A percentile compares a stretch with the other conserved stretches of the same genome.
These are phyloP conservation scores for Manihot esculenta DNA, from an alignment of 441 rosid species.

Conservation along the genomic window DNA sequence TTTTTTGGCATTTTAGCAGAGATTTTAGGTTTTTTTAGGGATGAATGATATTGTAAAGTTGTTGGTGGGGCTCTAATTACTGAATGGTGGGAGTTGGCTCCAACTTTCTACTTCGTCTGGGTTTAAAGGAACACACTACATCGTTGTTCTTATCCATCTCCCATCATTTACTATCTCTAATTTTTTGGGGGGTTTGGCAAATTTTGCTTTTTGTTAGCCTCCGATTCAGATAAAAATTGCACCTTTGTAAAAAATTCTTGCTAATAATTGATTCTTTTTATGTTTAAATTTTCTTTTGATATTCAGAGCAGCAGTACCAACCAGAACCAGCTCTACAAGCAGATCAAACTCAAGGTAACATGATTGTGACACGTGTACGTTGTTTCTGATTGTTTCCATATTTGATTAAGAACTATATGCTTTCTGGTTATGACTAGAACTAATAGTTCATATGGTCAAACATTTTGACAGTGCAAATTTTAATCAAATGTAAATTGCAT, in stretches of 20 bases:
- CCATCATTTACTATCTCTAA: not conserved
- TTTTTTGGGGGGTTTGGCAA: not conserved
- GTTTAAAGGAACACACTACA: not conserved
- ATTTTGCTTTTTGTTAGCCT: not conserved
- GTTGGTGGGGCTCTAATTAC: slow-evolving; percentile 1
- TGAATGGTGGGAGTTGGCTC: not conserved
- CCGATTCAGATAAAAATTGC: not conserved
- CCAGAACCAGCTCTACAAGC: slow-evolving; percentile 32
- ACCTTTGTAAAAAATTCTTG: not conserved
- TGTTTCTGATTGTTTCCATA: not conserved
- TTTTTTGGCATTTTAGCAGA: not conserved
- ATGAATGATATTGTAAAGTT: not conserved
- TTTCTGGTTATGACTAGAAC: not conserved
- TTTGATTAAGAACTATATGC: not conserved
- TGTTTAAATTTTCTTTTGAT: not conserved
- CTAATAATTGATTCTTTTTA: not conserved
- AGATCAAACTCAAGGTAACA: slow-evolving; percentile 47
- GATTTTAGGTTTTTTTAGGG: not conserved
- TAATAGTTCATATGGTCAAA: not conserved
- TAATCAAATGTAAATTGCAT: not conserved
- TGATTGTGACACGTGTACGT: not conserved
- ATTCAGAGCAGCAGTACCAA: slow-evolving; percentile 53
- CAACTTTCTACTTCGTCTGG: too few relatives aligned
- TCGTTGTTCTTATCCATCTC: not conserved
- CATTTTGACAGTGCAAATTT: not conserved